A percentile compares a stretch with the other conserved stretches of the same genome.
phyloP scores from a whole-genome alignment of 257 asterid species.

The Ilex aquifolium region DNA sequence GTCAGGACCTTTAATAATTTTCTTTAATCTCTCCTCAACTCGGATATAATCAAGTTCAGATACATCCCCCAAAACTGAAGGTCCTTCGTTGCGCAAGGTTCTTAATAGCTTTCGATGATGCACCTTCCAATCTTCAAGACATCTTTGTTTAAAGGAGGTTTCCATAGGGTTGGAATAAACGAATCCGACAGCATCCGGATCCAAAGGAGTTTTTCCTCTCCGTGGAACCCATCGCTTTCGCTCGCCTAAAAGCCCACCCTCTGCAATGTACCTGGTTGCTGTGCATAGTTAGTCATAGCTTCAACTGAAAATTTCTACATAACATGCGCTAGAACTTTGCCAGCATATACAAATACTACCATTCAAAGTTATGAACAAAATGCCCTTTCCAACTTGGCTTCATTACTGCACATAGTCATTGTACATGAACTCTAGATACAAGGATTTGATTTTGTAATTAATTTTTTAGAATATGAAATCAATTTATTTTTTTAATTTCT shows the following conservation, averaged over 20 bases:
- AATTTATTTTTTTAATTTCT: too few relatives aligned
- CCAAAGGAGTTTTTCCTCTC: slow-evolving; percentile 93
- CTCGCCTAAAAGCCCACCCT: slow-evolving; percentile 98
- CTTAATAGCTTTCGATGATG: slow-evolving; percentile 83
- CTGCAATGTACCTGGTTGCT: slow-evolving; percentile 72
- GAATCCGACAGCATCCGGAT: slow-evolving; percentile 94
- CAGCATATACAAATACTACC: too few relatives aligned
- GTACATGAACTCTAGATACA: too few relatives aligned
- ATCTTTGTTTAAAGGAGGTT: slow-evolving; percentile 92
- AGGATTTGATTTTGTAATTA: too few relatives aligned
- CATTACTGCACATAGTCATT: too few relatives aligned
- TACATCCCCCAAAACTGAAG: slow-evolving; percentile 63
- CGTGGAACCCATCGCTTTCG: slow-evolving; percentile 99
- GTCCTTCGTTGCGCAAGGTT: slow-evolving; percentile 84
- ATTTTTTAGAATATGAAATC: too few relatives aligned
- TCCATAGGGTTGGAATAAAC: slow-evolving; percentile 83
- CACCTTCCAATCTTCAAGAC: slow-evolving; percentile 82
- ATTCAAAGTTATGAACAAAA: too few relatives aligned
- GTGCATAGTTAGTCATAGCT: slow-evolving; percentile 24
- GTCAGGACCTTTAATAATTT: slow-evolving; percentile 87
- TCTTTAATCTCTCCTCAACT: slow-evolving; percentile 86
- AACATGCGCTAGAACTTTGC: too few relatives aligned
- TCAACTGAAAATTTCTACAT: slow-evolving; percentile 9
- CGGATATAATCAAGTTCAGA: slow-evolving; percentile 76
- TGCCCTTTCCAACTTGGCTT: too few relatives aligned